Evolutionary conservation across 371 early-diverging fungal species (phyloP).

Genomic region (Coemansia sp.): DNA sequence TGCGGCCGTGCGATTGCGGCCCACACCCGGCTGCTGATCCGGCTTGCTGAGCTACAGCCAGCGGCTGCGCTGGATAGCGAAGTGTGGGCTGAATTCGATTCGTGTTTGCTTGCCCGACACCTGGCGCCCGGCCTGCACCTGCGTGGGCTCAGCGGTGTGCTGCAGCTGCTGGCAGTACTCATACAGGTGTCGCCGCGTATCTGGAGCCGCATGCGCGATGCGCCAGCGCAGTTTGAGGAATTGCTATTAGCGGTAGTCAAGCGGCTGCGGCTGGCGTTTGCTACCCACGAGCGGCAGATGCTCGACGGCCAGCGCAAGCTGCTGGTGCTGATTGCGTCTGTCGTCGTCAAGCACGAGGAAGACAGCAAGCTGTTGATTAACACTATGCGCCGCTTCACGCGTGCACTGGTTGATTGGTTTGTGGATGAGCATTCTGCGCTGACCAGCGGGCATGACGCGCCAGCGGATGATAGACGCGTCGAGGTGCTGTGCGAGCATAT

Average conservation of each 20-base stretch:
- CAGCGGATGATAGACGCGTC: constrained; percentile 7
- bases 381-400: constrained; percentile 17
- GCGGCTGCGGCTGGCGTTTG: constrained; percentile 27
- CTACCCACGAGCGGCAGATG: constrained; percentile 13
- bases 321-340: constrained; percentile 35
- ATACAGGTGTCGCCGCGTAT: constrained; percentile 18
- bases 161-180: constrained; percentile 25
- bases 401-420: constrained; percentile 34
- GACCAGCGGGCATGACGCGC: neutral
- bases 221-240: constrained; percentile 16
- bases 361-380: constrained; percentile 28
- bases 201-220: constrained; percentile 17
- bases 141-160: constrained; percentile 20
- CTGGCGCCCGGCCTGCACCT: constrained; percentile 12
- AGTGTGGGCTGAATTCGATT: constrained; percentile 16
- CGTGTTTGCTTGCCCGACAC: constrained; percentile 2
- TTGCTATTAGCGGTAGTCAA: constrained; percentile 17
- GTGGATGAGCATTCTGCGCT: constrained; percentile 32
- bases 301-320: constrained; percentile 34
- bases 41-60: constrained; percentile 18
- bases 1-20: constrained; percentile 25
- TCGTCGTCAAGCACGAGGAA: constrained; percentile 26
- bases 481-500: constrained; percentile 36
- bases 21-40: constrained; percentile 17
- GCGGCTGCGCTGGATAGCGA: constrained; percentile 11